These are phyloP conservation scores for Westerdykella ornata DNA, from an alignment of 2,329 filamentous ascomycete species.

Conservation along the genomic window DNA sequence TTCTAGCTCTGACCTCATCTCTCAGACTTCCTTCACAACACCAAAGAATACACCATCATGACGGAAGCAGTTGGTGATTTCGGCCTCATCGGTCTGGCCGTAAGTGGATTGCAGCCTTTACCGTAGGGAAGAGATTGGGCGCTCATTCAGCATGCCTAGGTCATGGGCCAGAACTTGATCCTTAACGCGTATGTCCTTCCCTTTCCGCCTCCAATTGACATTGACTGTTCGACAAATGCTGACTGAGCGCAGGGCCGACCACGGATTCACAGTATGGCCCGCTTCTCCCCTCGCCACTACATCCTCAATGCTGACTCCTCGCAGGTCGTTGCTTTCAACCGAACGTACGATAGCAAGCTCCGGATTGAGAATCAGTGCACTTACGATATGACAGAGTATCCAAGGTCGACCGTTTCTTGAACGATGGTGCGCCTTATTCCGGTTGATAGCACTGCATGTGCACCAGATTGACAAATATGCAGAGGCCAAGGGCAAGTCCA, in stretches of 20 bases:
- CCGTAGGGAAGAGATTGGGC: constrained; percentile 1
- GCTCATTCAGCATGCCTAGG: constrained; percentile 23
- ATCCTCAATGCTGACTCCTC: constrained; percentile 12
- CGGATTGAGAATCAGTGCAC: constrained; percentile 10
- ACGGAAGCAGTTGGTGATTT: constrained; percentile 45
- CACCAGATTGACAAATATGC: constrained; percentile 21
- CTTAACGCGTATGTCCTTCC: constrained; percentile 45
- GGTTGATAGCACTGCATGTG: background rate
- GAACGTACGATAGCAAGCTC: constrained; percentile 51
- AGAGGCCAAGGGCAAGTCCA: constrained; percentile 68
- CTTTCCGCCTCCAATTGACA: constrained; percentile 8
- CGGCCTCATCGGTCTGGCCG: constrained; percentile 49
- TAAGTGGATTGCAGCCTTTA: constrained; percentile 17
- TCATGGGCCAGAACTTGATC: constrained; percentile 51
- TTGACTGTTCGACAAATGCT: constrained; percentile 16
- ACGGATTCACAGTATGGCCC: constrained; percentile 66
- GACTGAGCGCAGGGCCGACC: constrained; percentile 41
- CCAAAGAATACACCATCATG: constrained; percentile 24
- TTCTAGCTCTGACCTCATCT: constrained; percentile 15
- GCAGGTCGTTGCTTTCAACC: constrained; percentile 85
- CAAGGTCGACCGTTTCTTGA: constrained; percentile 94
- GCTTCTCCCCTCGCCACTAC: background rate
- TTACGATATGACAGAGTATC: constrained; percentile 51
- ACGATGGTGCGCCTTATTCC: constrained; percentile 47
- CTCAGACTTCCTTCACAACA: constrained; percentile 4